Evolutionary conservation across 208 protist species (phyloP).

Genomic region (Crithidia mellificae): DNA sequence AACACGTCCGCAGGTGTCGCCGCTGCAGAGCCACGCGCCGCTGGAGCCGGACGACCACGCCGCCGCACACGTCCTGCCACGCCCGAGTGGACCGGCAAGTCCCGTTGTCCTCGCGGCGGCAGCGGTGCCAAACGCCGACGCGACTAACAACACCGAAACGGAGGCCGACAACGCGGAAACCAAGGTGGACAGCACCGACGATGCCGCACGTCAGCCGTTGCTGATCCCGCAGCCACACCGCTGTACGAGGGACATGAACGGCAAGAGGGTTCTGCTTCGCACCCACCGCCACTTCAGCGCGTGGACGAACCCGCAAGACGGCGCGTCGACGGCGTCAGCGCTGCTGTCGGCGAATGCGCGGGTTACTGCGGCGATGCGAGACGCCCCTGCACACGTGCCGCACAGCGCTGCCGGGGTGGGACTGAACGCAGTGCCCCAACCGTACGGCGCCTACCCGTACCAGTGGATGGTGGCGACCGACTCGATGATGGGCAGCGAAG

Average conservation of each 20-base stretch:
- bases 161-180: not conserved
- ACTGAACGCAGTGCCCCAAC: conserved; percentile 9
- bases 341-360: not conserved
- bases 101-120: not conserved
- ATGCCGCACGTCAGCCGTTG: conserved; percentile 3
- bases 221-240: conserved; percentile 21
- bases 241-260: not conserved
- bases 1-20: not conserved
- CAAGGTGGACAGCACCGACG: not conserved
- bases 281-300: conserved; percentile 3
- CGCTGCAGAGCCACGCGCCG: not conserved
- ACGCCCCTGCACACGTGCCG: not conserved
- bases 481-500: not conserved
- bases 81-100: not conserved
- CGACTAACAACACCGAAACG: no score
- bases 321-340: not conserved
- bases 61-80: conserved; percentile 4
- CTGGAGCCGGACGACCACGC: conserved; percentile 7
- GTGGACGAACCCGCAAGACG: not conserved
- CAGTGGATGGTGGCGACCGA: conserved; percentile 18
- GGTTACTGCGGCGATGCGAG: not conserved
- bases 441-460: conserved; percentile 20
- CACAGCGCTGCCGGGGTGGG: not conserved
- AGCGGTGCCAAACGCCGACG: no score
- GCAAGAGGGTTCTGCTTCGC: conserved; percentile 10